These are phyloP conservation scores for Salix brachista DNA, from an alignment of 345 rosid species.

Conservation along the genomic window DNA sequence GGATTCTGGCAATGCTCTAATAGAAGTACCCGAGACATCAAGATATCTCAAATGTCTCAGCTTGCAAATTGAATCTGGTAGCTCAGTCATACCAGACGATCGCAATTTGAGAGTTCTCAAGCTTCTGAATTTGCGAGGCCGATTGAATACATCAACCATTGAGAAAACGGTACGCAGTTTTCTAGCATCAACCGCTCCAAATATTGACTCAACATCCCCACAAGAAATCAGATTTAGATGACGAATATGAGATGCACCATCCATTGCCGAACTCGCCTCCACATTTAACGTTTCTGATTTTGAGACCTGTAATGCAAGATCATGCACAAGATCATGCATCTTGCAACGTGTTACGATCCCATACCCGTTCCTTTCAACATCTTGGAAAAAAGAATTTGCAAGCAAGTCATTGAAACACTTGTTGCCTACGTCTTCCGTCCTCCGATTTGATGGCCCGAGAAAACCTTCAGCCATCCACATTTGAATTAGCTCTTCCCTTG, in stretches of 20 bases:
- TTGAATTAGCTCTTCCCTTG: not conserved
- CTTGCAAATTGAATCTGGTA: no score
- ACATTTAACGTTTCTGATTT: conserved; percentile 1
- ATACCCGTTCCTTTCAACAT: not conserved
- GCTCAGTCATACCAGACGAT: no score
- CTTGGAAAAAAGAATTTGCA: conserved; percentile 24
- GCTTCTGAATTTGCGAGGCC: no score
- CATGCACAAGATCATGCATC: conserved; percentile 9
- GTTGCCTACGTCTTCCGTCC: not conserved
- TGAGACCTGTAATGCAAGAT: conserved; percentile 17
- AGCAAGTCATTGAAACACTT: conserved; percentile 19
- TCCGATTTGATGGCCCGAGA: not conserved
- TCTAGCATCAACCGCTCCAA: no score
- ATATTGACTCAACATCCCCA: no score
- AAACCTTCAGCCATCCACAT: conserved; percentile 20
- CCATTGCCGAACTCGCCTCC: not conserved
- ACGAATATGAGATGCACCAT: not conserved
- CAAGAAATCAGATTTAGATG: no score
- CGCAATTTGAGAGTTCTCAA: no score
- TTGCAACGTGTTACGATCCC: conserved; percentile 1
- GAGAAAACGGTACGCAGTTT: no score
- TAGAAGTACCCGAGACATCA: no score
- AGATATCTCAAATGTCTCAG: no score
- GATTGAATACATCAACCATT: no score
- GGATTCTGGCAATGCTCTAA: no score